Conservation (phyloP, 2,329 filamentous ascomycete species). For the Fusarium bactridioides region DNA sequence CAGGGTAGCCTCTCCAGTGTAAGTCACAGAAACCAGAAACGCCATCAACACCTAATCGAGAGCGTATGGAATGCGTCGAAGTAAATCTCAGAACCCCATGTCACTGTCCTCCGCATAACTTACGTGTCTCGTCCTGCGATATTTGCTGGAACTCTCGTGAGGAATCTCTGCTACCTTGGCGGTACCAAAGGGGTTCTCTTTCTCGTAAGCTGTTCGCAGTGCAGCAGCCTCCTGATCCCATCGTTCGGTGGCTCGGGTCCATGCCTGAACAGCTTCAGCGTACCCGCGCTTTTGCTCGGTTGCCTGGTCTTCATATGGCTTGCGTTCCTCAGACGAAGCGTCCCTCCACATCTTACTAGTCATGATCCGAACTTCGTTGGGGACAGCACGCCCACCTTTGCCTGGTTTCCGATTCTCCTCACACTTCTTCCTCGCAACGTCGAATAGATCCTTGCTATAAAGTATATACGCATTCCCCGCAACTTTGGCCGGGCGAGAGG, state of each 20-base stretch:
- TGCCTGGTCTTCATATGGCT: conserved; percentile 80
- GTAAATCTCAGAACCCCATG: conserved; percentile 29
- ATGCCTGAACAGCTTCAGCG: conserved; percentile 63
- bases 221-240: conserved; percentile 76
- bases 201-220: conserved; percentile 61
- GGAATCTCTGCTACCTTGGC: conserved; percentile 37
- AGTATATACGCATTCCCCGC: conserved; percentile 87
- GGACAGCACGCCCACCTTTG: conserved; percentile 67
- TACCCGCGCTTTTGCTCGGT: conserved; percentile 74
- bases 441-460: conserved; percentile 81
- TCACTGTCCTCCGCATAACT: conserved; percentile 50
- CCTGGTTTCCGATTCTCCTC: conserved; percentile 69
- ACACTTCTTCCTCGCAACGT: conserved; percentile 66
- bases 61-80: conserved; percentile 9
- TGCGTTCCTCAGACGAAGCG: conserved; percentile 71
- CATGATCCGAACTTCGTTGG: conserved; percentile 85
- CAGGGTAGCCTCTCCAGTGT: neutral
- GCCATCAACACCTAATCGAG: conserved; percentile 11
- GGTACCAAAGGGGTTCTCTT: conserved; percentile 54
- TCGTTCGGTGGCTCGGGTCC: conserved; percentile 66
- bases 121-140: conserved; percentile 47
- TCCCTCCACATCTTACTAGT: conserved; percentile 93
- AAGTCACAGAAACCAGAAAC: conserved; percentile 6
- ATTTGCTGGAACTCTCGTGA: conserved; percentile 41
- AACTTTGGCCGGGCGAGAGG: conserved; percentile 74